Evolutionary conservation across 1,139 yeast genomes (phyloP), one percentile per base, ranked within the genome.

Genomic region (Geotrichum fermentans): DNA sequence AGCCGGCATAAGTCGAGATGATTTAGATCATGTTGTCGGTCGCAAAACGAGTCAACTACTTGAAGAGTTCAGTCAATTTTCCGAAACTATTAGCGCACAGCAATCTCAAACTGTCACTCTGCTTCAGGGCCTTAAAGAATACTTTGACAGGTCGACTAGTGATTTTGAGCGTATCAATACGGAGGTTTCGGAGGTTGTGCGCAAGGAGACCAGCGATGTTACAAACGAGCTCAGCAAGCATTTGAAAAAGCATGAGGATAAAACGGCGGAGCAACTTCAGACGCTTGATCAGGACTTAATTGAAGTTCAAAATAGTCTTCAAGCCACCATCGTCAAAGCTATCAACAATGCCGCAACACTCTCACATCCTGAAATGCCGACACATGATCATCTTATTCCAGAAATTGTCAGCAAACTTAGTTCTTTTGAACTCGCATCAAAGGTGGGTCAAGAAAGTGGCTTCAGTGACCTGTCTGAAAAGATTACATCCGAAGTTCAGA

Each of bases 211-310:
- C 11, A 37, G 20, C 10, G 38, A 35, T 4, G 34, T 41, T 4
- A 36, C 48, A 11, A 43, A 40, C 4, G 51, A 51, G n/a, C 28
- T 51, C 11, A 35, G 40, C 11, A 51, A 35, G 18, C 8, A 47
- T 1, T 26, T 51, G n/a, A 44, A 47, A 29, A 24, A 33, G 14
- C 29, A 42, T 3, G 34, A 43, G 11, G 51, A 51, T 13, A 35
- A 37, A 20, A 43, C 51, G 2, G 26, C 26, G n/a, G 51, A 43
- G 36, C 51, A 47, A 29, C 40, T 47, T 7, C 44, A 47, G 20
- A 18, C 28, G 7, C 29, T 47, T 3, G 51, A 41, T 16, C n/a
- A 37, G 14, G 47, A 47, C 33, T 29, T 47, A 13, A 32, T 43
- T 16, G 37, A 39, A 20, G 36, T 47, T 2, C 51, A 47, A 17